phyloP scores from a whole-genome alignment of 2,329 filamentous ascomycete genomes.

The Arthrobotrys sinensis region DNA sequence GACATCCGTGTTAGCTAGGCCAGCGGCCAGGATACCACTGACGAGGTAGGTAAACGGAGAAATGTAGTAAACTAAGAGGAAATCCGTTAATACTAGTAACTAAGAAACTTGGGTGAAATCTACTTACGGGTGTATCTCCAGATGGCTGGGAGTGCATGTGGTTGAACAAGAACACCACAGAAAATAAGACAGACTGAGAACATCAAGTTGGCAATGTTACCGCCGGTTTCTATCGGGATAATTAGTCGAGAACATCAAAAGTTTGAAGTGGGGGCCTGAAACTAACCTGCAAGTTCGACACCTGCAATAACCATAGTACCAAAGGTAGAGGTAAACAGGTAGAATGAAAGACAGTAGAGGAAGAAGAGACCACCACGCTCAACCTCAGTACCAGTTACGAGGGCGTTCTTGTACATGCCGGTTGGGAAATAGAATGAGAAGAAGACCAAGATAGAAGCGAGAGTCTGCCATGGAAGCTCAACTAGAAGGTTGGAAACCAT shows the following conservation, averaged over 20 bases:
- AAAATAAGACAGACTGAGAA: conserved; percentile 63
- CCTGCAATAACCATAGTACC: conserved; percentile 83
- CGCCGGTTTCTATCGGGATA: conserved; percentile 74
- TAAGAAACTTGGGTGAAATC: background rate
- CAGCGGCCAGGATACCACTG: conserved; percentile 78
- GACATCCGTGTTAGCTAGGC: conserved; percentile 78
- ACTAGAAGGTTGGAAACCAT: conserved; percentile 86
- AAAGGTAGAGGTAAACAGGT: conserved; percentile 86
- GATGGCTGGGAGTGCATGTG: conserved; percentile 77
- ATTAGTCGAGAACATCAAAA: background rate
- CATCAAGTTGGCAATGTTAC: conserved; percentile 76
- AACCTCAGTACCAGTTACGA: conserved; percentile 73
- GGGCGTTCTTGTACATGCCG: conserved; percentile 80
- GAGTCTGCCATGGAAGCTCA: conserved; percentile 85
- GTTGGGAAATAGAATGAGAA: conserved; percentile 91
- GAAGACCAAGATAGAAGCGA: conserved; percentile 85
- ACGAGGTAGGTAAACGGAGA: conserved; percentile 88
- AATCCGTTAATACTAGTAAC: background rate
- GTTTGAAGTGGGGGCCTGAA: background rate
- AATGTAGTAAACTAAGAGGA: conserved; percentile 51
- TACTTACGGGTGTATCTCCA: conserved; percentile 77
- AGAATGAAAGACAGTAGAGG: conserved; percentile 80
- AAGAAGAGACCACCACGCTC: conserved; percentile 85
- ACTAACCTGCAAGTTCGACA: conserved; percentile 79
- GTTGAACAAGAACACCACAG: conserved; percentile 69